Base-by-base conservation (phyloP, 2,329 filamentous ascomycete species). In the Phialophora tarda region DNA sequence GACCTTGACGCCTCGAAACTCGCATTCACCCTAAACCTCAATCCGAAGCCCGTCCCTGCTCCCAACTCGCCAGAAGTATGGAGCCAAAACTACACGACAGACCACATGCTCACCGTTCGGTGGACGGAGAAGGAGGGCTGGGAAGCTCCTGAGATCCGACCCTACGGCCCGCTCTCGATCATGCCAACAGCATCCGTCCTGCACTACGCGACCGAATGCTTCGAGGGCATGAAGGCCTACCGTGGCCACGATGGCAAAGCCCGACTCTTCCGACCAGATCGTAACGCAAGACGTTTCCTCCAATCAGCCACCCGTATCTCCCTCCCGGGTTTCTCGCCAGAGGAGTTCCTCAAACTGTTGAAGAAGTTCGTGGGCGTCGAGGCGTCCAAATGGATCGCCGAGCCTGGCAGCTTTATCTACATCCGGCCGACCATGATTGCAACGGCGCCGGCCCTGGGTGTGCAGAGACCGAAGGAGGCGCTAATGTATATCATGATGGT, bases 161-260 rank as follows among this genome's bases (percentile, higher is more conserved):
- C 92, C 28, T 95, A 92, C 78, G 90, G 91, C 0, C 89, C 91
- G 11, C 81, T 96, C 61, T 84, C 84, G 69, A 87, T 96, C 74
- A 90, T 92, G 82, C 92, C 92, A 41, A 93, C 90, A 4, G 91
- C 92, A 14, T 91, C 88, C 3, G 88, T 89, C 68, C 85, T 96
- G 67, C 92, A 96, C 83, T 96, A 96, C 79, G 92, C 92, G 11
- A 96, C 92, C 56, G 90, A 94, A 79, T 96, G 92, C 78, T 96
- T 96, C 80, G 92, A 96, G 80, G 92, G 92, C 12, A 84, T 89
- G 81, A 96, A 96, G 80, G 86, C 87, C 54, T 87, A 87, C 77
- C 88, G 86, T 75, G 80, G 88, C 76, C 79, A 85, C 71, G 90
- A 94, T 77, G 89, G 89, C 73, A 86, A 85, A 73, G 84, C 93